Conservation (phyloP, 1,139 yeast genomes). For the Spencermartinsiella ligniputridi region DNA sequence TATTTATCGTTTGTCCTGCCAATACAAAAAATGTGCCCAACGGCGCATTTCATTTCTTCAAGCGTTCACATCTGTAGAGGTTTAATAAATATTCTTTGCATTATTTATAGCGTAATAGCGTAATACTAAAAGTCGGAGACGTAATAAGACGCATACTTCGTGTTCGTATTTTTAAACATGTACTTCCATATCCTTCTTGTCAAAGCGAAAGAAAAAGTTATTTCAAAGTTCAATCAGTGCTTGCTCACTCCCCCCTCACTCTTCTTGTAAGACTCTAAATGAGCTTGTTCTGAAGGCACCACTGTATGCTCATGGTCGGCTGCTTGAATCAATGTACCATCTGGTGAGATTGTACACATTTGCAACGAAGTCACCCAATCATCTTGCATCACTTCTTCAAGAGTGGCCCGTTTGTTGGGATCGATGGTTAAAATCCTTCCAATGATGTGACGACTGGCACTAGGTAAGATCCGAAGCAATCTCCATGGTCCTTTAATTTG, state of each 20-base stretch:
- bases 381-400: conserved; percentile 63
- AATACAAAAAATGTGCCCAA: not conserved
- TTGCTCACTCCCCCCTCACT: too few relatives aligned
- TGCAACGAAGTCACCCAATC: conserved; percentile 67
- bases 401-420: conserved; percentile 61
- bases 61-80: not conserved
- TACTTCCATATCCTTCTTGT: too few relatives aligned
- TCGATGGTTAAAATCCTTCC: conserved; percentile 68
- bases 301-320: conserved; percentile 56
- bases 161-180: too few relatives aligned
- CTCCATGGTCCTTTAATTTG: conserved; percentile 73
- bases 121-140: too few relatives aligned
- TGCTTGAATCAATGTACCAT: conserved; percentile 43
- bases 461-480: conserved; percentile 79
- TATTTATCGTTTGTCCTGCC: not conserved
- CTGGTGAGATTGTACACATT: conserved; percentile 39
- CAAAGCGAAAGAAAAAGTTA: too few relatives aligned
- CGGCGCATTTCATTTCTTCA: too few relatives aligned
- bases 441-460: conserved; percentile 74
- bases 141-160: too few relatives aligned
- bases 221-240: too few relatives aligned
- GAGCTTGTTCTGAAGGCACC: conserved; percentile 47
- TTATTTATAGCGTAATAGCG: too few relatives aligned
- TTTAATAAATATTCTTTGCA: not conserved
- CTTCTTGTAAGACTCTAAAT: conserved; percentile 40